phyloP scores from a whole-genome alignment of 805 yeast species.

The Candida ficus region DNA sequence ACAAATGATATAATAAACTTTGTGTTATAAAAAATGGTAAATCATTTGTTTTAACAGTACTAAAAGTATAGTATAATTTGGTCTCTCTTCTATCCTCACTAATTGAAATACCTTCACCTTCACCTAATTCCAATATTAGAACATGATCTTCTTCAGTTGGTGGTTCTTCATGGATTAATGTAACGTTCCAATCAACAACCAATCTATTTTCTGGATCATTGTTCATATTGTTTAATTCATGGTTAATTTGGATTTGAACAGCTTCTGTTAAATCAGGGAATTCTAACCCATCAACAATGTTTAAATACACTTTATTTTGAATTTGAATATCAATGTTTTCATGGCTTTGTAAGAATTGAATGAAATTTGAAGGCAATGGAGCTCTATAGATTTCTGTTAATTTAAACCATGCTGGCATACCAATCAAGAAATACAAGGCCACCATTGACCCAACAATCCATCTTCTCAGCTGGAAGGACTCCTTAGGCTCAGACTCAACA shows the following conservation, averaged over 20 bases:
- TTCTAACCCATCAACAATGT: slow-evolving; percentile 37
- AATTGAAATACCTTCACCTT: slow-evolving; percentile 39
- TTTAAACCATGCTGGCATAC: slow-evolving; percentile 38
- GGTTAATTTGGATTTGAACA: slow-evolving; percentile 40
- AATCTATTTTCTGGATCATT: slow-evolving; percentile 20
- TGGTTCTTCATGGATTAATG: slow-evolving; percentile 23
- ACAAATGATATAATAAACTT: slow-evolving; percentile 41
- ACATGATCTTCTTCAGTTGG: slow-evolving; percentile 26
- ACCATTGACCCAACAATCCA: slow-evolving; percentile 19
- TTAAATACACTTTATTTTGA: slow-evolving; percentile 37
- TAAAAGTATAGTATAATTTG: slow-evolving; percentile 35
- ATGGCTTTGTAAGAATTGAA: slow-evolving; percentile 29
- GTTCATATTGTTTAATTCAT: slow-evolving; percentile 29
- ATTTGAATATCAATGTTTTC: slow-evolving; percentile 39
- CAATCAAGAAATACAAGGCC: slow-evolving; percentile 28
- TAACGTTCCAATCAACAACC: slow-evolving; percentile 30
- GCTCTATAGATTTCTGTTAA: slow-evolving; percentile 38
- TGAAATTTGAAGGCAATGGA: slow-evolving; percentile 33
- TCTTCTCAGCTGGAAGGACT: slow-evolving; percentile 19
- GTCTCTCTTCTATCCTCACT: slow-evolving; percentile 37
- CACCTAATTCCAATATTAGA: slow-evolving; percentile 34
- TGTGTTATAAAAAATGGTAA: slow-evolving; percentile 60
- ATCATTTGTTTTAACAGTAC: slow-evolving; percentile 48
- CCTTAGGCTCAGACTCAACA: slow-evolving; percentile 16
- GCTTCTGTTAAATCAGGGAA: slow-evolving; percentile 69